Conservation (phyloP, 139 green algal species). For the Mesotaenium endlicherianum region DNA sequence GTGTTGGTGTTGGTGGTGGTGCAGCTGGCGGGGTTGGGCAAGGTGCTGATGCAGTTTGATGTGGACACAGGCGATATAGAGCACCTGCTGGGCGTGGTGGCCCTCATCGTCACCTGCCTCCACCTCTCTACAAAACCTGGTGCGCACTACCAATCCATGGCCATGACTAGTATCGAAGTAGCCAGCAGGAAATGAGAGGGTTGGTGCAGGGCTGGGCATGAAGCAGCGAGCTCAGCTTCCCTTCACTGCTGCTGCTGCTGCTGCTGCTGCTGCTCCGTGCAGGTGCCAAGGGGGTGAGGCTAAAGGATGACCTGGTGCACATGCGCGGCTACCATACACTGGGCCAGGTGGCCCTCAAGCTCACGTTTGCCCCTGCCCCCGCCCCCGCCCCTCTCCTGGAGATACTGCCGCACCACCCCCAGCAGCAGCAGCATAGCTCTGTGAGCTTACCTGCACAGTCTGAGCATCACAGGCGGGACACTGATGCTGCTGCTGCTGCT, state of each 20-base stretch:
- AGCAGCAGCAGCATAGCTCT: not conserved
- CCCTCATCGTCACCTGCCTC: constrained; percentile 33
- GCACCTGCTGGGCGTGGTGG: constrained; percentile 17
- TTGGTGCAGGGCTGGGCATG: not conserved
- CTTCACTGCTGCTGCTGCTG: not conserved
- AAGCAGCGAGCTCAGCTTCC: not conserved
- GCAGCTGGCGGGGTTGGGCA: constrained; percentile 18
- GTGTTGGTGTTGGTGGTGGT: not conserved
- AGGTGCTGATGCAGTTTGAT: constrained; percentile 43
- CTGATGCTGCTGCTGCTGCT: too few relatives aligned
- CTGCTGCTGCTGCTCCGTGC: not conserved
- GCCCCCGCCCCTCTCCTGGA: not conserved
- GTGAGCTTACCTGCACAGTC: not conserved
- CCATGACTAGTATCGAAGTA: not conserved
- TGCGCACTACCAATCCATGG: not conserved
- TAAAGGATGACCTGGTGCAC: constrained; percentile 24
- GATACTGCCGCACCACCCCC: not conserved
- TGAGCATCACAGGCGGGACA: not conserved
- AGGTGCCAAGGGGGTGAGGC: not conserved
- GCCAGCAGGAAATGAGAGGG: not conserved
- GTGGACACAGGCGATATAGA: constrained; percentile 11
- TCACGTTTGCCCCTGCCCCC: constrained; percentile 22
- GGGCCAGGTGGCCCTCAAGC: constrained; percentile 28
- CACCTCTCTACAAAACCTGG: constrained; percentile 26
- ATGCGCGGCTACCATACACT: constrained; percentile 21